These are phyloP conservation scores for Saccharomyces hybrid DNA, from an alignment of 1,139 yeast genomes.

Conservation along the genomic window DNA sequence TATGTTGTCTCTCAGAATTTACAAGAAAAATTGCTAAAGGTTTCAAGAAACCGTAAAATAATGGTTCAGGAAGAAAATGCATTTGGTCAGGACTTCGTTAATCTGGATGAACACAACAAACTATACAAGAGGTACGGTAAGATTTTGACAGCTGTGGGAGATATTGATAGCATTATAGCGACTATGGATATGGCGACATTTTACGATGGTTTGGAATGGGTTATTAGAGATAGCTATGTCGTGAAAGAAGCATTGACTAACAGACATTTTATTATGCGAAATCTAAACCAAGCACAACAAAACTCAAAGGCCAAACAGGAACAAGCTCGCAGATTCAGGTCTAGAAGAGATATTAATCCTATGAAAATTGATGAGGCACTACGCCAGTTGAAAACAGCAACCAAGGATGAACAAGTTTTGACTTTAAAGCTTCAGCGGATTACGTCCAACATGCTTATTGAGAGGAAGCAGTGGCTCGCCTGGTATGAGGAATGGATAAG, in stretches of 20 bases:
- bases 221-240: slow-evolving; percentile 70
- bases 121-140: slow-evolving; percentile 76
- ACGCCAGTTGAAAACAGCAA: slow-evolving; percentile 67
- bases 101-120: slow-evolving; percentile 43
- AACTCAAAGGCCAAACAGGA: slow-evolving; percentile 63
- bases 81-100: slow-evolving; percentile 50
- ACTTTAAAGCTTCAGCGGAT: slow-evolving; percentile 71
- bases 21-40: slow-evolving; percentile 46
- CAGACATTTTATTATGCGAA: slow-evolving; percentile 87
- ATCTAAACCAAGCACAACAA: slow-evolving; percentile 69
- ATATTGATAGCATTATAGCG: slow-evolving; percentile 64
- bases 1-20: slow-evolving; percentile 55
- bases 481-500: slow-evolving; percentile 52
- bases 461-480: slow-evolving; percentile 44
- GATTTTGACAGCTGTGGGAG: slow-evolving; percentile 63
- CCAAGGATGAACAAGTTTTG: slow-evolving; percentile 67
- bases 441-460: slow-evolving; percentile 77
- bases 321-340: slow-evolving; percentile 66
- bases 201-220: slow-evolving; percentile 63
- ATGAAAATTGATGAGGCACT: slow-evolving; percentile 87
- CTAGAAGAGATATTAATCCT: slow-evolving; percentile 72
- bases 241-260: slow-evolving; percentile 91
- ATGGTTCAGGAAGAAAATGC: slow-evolving; percentile 55
- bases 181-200: slow-evolving; percentile 67
- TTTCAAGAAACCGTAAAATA: slow-evolving; percentile 47